These are phyloP conservation scores for Dendrocalamus sinicus DNA, from an alignment of 176 grass and related monocot species.

Conservation along the genomic window DNA sequence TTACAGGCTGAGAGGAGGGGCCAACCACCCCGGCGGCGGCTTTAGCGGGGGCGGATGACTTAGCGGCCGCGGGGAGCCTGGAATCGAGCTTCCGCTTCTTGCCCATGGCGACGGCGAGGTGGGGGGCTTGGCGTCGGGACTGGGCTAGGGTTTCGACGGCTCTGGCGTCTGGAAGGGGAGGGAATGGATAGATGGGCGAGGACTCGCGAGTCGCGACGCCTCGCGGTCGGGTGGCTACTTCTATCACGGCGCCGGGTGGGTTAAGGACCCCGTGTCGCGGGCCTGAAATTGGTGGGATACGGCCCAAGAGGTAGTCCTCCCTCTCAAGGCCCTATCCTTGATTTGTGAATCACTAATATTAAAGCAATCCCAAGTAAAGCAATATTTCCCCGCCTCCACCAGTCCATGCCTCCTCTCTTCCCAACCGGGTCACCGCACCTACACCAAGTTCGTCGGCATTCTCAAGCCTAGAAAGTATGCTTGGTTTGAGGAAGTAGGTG, in stretches of 20 bases:
- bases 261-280: not conserved
- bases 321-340: too few relatives aligned
- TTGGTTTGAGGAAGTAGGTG: too few relatives aligned
- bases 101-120: slow-evolving; percentile 56
- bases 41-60: slow-evolving; percentile 11
- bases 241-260: not conserved
- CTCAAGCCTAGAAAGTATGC: too few relatives aligned
- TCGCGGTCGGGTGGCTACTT: not conserved
- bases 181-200: not conserved
- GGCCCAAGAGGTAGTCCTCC: too few relatives aligned
- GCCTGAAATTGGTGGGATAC: not conserved
- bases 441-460: too few relatives aligned
- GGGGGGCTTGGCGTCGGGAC: not conserved
- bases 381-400: too few relatives aligned
- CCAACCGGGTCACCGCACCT: too few relatives aligned
- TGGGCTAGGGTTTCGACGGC: slow-evolving; percentile 62
- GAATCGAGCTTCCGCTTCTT: slow-evolving; percentile 88
- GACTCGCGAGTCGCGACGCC: not conserved
- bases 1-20: not conserved
- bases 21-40: slow-evolving; percentile 5
- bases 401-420: too few relatives aligned
- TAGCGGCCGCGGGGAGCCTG: slow-evolving; percentile 4
- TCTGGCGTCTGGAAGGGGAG: not conserved
- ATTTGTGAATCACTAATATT: too few relatives aligned
- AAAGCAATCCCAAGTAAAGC: too few relatives aligned